These are phyloP conservation scores for Ustilago crameri DNA, from an alignment of 1,284 basidiomycete species.

Conservation along the genomic window DNA sequence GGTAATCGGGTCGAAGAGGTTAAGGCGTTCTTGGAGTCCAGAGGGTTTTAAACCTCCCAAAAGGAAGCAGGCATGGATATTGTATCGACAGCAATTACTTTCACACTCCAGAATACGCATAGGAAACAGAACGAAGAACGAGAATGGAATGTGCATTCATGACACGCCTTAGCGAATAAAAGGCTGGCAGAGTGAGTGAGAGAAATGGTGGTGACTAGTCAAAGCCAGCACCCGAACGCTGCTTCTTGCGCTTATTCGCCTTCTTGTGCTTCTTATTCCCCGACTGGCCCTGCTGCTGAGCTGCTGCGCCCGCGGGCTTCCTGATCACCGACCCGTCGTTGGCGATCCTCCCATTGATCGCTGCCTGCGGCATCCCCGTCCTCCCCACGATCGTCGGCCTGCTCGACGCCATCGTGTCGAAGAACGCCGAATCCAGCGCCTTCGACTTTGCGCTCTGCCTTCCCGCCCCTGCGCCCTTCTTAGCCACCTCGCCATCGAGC, in stretches of 20 bases:
- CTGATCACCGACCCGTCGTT: constrained; percentile 57
- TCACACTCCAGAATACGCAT: too few relatives aligned
- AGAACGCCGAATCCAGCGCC: constrained; percentile 85
- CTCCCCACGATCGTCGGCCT: constrained; percentile 70
- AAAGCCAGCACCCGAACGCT: constrained; percentile 58
- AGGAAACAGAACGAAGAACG: not conserved
- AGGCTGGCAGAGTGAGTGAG: not conserved
- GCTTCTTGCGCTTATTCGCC: constrained; percentile 74
- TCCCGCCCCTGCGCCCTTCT: constrained; percentile 14
- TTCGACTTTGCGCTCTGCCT: constrained; percentile 40
- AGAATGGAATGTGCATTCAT: not conserved
- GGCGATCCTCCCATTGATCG: constrained; percentile 49
- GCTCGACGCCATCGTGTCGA: constrained; percentile 77
- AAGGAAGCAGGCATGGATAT: too few relatives aligned
- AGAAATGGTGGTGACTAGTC: constrained; percentile 10
- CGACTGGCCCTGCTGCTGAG: constrained; percentile 71
- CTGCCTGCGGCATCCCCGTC: constrained; percentile 65
- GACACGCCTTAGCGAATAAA: too few relatives aligned
- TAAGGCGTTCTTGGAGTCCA: constrained; percentile 39
- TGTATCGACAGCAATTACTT: too few relatives aligned
- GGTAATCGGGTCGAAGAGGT: constrained; percentile 40
- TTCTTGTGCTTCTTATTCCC: constrained; percentile 88
- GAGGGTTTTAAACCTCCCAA: constrained; percentile 33
- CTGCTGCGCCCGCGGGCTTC: constrained; percentile 69
- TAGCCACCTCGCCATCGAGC: constrained; percentile 25